Conservation (phyloP, 495 filamentous ascomycete species). For the Rostrohypoxylon terebratum region DNA sequence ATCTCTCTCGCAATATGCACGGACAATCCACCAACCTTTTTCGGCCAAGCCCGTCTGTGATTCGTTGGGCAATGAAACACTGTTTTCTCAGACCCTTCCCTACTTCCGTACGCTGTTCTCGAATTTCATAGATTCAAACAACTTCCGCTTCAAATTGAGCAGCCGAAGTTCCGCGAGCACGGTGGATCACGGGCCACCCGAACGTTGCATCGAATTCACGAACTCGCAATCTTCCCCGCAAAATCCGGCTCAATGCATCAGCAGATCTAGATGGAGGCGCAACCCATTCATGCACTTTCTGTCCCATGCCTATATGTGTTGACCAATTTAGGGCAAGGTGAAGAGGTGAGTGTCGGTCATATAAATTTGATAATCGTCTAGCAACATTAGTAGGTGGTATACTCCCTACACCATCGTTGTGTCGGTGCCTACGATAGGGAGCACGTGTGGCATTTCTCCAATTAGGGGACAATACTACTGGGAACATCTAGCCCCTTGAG, state of each 20-base stretch:
- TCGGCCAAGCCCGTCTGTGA: neutral
- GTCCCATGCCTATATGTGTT: constrained; percentile 11
- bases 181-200: constrained; percentile 33
- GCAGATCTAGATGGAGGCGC: constrained; percentile 31
- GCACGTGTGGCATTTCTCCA: constrained; percentile 16
- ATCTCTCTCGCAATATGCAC: neutral
- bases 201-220: constrained; percentile 34
- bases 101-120: constrained; percentile 25
- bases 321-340: neutral
- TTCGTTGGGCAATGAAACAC: constrained; percentile 31
- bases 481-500: neutral
- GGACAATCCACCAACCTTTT: constrained; percentile 6
- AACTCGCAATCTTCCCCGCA: constrained; percentile 44
- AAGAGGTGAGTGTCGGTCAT: constrained; percentile 21
- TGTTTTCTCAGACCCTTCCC: constrained; percentile 32
- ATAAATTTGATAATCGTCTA: constrained; percentile 11
- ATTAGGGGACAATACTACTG: neutral
- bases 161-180: constrained; percentile 36
- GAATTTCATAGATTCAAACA: constrained; percentile 28
- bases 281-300: constrained; percentile 17
- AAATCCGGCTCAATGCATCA: constrained; percentile 36
- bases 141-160: constrained; percentile 45
- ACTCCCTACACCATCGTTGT: neutral
- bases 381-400: constrained; percentile 9
- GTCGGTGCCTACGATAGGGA: neutral